Conservation (phyloP, 2,329 filamentous ascomycete species). For the Pseudocercospora vitis region DNA sequence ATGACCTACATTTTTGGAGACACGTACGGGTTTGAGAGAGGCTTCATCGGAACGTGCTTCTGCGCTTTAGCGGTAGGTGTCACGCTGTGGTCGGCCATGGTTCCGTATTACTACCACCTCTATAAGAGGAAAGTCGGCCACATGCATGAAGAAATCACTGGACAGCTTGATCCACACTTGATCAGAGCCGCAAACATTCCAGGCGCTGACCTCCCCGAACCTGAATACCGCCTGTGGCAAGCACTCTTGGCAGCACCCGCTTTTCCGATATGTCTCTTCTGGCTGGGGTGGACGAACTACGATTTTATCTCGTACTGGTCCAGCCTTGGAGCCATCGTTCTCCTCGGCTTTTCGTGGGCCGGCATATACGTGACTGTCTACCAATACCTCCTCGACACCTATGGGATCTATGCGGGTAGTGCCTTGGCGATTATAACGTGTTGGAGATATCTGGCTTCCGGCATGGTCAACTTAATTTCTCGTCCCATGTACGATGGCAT, state of each 20-base stretch:
- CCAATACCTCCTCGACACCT: conserved; percentile 43
- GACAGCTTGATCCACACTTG: conserved; percentile 6
- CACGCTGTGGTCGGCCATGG: conserved; percentile 26
- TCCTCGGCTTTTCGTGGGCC: conserved; percentile 51
- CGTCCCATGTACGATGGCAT: conserved; percentile 44
- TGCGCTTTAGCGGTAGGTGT: conserved; percentile 45
- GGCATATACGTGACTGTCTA: conserved; percentile 46
- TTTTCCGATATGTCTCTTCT: conserved; percentile 52
- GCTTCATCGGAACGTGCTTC: conserved; percentile 48
- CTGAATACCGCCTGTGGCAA: conserved; percentile 46
- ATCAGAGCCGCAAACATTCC: conserved; percentile 19
- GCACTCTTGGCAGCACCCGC: conserved; percentile 46
- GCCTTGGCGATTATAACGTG: conserved; percentile 42
- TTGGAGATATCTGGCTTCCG: conserved; percentile 39
- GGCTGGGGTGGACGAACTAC: conserved; percentile 53
- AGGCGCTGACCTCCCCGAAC: conserved; percentile 24
- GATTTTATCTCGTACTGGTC: conserved; percentile 47
- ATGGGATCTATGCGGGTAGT: conserved; percentile 44
- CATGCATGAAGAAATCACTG: conserved; percentile 24
- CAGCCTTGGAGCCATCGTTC: conserved; percentile 43
- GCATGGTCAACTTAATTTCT: conserved; percentile 44
- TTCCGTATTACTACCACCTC: conserved; percentile 21
- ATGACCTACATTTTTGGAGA: conserved; percentile 51
- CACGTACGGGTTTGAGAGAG: conserved; percentile 45
- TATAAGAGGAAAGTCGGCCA: conserved; percentile 28